phyloP scores from a whole-genome alignment of 2,329 filamentous ascomycete species.

The Diaporthe ilicicola region DNA sequence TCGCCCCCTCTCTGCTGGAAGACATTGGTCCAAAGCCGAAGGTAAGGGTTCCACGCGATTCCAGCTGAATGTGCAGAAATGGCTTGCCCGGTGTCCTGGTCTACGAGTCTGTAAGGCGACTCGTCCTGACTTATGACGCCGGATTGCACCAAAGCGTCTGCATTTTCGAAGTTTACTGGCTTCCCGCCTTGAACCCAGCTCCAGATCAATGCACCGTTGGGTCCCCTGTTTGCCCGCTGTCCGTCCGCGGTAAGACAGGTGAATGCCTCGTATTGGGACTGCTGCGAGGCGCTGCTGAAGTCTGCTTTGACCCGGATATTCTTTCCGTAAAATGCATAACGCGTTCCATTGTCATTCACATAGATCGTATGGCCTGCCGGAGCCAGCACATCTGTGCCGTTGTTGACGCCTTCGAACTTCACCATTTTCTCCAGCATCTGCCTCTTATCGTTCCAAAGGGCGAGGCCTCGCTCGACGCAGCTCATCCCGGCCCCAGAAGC shows the following conservation, averaged over 20 bases:
- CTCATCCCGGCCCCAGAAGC: conserved; percentile 16
- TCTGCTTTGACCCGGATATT: conserved; percentile 32
- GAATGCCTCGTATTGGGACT: conserved; percentile 32
- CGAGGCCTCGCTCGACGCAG: conserved; percentile 26
- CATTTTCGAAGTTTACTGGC: conserved; percentile 29
- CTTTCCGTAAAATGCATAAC: conserved; percentile 28
- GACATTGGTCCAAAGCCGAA: conserved; percentile 29
- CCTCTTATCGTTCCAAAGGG: conserved; percentile 25
- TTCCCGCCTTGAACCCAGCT: conserved; percentile 29
- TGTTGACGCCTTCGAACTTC: conserved; percentile 1
- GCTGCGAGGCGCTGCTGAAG: conserved; percentile 21
- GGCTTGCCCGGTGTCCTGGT: conserved; percentile 23
- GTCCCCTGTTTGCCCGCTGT: conserved; percentile 3
- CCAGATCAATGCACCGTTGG: conserved; percentile 26
- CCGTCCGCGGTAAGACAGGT: conserved; percentile 28
- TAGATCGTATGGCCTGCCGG: conserved; percentile 28
- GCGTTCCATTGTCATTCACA: conserved; percentile 20
- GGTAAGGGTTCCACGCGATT: conserved; percentile 32
- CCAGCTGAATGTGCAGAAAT: conserved; percentile 22
- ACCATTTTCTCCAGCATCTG: conserved; percentile 18
- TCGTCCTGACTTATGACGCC: conserved; percentile 25
- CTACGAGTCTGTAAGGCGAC: conserved; percentile 26
- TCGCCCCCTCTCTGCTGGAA: conserved; percentile 29
- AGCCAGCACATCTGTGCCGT: background rate
- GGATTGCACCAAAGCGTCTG: conserved; percentile 8